Conservation (phyloP, 2,329 filamentous ascomycete species). For the Cyanodermella asteris region DNA sequence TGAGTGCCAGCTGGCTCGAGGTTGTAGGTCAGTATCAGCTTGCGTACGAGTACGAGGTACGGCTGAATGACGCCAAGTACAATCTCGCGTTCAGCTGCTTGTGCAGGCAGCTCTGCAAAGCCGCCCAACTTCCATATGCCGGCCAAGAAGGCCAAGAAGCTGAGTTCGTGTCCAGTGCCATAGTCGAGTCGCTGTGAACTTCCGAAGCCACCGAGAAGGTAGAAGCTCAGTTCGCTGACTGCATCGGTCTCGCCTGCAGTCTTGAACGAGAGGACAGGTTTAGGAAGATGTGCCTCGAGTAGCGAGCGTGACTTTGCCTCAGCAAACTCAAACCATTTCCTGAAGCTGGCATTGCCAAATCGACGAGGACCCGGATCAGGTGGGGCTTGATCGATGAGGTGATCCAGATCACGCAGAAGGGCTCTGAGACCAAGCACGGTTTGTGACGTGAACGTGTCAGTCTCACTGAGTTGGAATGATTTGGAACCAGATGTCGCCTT, state of each 20-base stretch:
- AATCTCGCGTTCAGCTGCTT: slow-evolving; percentile 48
- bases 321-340: slow-evolving; percentile 56
- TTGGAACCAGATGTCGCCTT: too few species aligned
- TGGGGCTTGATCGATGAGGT: slow-evolving; percentile 54
- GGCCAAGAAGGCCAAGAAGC: slow-evolving; percentile 77
- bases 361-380: slow-evolving; percentile 68
- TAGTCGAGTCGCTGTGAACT: slow-evolving; percentile 82
- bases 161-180: slow-evolving; percentile 87
- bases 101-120: slow-evolving; percentile 28
- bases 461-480: slow-evolving; percentile 15
- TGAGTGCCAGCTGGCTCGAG: slow-evolving; percentile 91
- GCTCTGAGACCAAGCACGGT: slow-evolving; percentile 42
- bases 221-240: slow-evolving; percentile 48
- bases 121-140: slow-evolving; percentile 76
- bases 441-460: slow-evolving; percentile 26
- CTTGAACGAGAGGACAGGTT: slow-evolving; percentile 19
- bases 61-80: slow-evolving; percentile 66
- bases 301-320: slow-evolving; percentile 36
- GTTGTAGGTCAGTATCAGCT: slow-evolving; percentile 72
- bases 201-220: slow-evolving; percentile 70
- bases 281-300: slow-evolving; percentile 33
- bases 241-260: slow-evolving; percentile 20
- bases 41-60: slow-evolving; percentile 42
- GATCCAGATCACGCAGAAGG: slow-evolving; percentile 42
- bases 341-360: slow-evolving; percentile 82